Evolutionary conservation across 345 rosid species (phyloP), one percentile per base, ranked within the genome.

Genomic region (Litchi chinensis): DNA sequence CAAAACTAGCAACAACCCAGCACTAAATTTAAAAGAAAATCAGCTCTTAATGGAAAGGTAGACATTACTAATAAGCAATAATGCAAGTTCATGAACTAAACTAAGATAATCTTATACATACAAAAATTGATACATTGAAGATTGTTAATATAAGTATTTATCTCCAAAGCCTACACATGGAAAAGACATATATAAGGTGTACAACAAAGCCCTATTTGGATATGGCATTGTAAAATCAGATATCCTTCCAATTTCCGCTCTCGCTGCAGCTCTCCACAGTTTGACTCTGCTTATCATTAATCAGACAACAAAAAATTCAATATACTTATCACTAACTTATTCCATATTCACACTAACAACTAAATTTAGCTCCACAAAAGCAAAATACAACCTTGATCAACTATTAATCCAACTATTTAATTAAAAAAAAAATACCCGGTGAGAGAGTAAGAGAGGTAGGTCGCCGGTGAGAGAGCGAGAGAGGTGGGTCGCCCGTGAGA

Each of bases 1-100:
- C 12, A 22, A 28, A 43, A 24, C 9, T 60, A 41, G 43, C 57
- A 24, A 39, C 10, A 64, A 63, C 24, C 41, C 63, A 63, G 26
- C 56, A 72, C 32, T 63, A 78, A 78, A 70, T 26, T 43, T 77
- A 24, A 18, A 28, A 28, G 71, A 54, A 37, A 52, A 65, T 5
- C 3, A 11, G 54, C 4, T 19, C 28, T 50, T 5, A 32, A 44
- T 44, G 43, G 28, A 76, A 37, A 65, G 71, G 37, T 44, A 32
- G 12, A 26, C 52, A 24, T 24, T 26, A 40, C 26, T 6, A 66
- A 64, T 12, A 66, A 40, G 71, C 22, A 18, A 50, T 22, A 74
- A 48, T 6, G n/a, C 28, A 26, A 75, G 6, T 73, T 73, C 37
- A 59, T 44, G 62, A 75, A 75, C 59, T n/a, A 43, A 64, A 64